These are phyloP conservation scores for Boletus rubroflammeus DNA, from an alignment of 768 basidiomycete genomes.

Conservation along the genomic window DNA sequence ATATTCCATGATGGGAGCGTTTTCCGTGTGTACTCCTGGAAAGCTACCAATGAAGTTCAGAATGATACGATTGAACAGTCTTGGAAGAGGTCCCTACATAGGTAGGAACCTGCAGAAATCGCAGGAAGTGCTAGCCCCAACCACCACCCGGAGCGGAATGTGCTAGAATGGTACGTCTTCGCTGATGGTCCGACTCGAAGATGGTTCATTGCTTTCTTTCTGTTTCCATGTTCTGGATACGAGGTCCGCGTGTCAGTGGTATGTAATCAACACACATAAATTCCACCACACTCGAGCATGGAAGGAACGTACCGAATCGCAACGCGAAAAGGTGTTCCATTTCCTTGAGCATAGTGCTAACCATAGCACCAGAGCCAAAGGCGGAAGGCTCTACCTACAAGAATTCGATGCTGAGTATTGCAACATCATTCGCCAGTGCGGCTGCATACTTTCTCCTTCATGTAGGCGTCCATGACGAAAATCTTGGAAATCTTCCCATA, in stretches of 20 bases:
- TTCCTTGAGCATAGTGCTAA: slow-evolving; percentile 67
- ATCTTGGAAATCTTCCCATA: slow-evolving; percentile 80
- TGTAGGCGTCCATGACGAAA: slow-evolving; percentile 71
- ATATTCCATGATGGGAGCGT: slow-evolving; percentile 67
- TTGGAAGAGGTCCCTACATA: slow-evolving; percentile 31
- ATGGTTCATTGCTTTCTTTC: slow-evolving; percentile 67
- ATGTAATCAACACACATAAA: not conserved
- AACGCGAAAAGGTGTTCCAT: slow-evolving; percentile 75
- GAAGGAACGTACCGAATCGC: slow-evolving; percentile 62
- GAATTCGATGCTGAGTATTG: not conserved
- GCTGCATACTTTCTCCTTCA: slow-evolving; percentile 62
- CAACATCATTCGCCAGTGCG: not conserved
- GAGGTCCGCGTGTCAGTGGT: not conserved
- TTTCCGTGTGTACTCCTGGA: slow-evolving; percentile 47
- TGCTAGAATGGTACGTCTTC: slow-evolving; percentile 65
- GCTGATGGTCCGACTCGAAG: slow-evolving; percentile 52
- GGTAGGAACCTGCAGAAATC: slow-evolving; percentile 60
- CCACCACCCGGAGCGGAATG: slow-evolving; percentile 69
- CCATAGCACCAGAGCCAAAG: slow-evolving; percentile 58
- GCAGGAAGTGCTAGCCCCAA: slow-evolving; percentile 74
- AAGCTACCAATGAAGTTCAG: slow-evolving; percentile 39
- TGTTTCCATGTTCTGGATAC: slow-evolving; percentile 58
- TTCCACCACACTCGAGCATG: not conserved
- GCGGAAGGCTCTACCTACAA: slow-evolving; percentile 62
- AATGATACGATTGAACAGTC: not conserved